phyloP scores from a whole-genome alignment of 306 rosid species.

The Lagenaria siceraria region DNA sequence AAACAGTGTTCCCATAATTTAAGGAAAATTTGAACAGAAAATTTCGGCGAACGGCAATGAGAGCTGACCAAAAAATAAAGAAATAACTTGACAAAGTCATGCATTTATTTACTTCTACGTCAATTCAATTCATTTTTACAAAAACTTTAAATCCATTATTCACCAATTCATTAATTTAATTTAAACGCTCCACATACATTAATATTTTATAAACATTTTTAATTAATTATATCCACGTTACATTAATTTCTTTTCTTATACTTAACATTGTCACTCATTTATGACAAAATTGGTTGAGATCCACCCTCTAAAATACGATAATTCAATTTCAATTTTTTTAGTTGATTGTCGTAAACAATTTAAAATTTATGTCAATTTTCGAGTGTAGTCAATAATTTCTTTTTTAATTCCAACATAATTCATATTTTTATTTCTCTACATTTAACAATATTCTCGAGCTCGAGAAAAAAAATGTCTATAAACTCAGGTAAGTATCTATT shows the following conservation, averaged over 20 bases:
- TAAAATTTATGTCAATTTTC: too few relatives aligned
- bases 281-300: background rate
- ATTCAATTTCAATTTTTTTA: background rate
- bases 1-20: background rate
- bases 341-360: too few relatives aligned
- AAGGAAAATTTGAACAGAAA: background rate
- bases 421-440: too few relatives aligned
- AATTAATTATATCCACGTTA: background rate
- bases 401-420: too few relatives aligned
- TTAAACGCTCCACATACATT: background rate
- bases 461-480: too few relatives aligned
- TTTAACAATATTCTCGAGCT: too few relatives aligned
- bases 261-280: background rate
- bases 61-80: background rate
- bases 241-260: background rate
- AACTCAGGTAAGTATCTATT: too few relatives aligned
- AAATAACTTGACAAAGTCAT: background rate
- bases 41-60: too few relatives aligned
- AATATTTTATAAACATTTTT: background rate
- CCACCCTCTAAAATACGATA: background rate
- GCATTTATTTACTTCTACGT: background rate
- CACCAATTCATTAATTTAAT: too few relatives aligned
- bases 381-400: too few relatives aligned
- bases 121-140: too few relatives aligned
- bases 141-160: too few relatives aligned